Percentiles rank a stretch among this genome's conserved stretches.
These are phyloP conservation scores for Paspalum notatum DNA, from an alignment of 176 grass and related monocot genomes.

Conservation along the genomic window DNA sequence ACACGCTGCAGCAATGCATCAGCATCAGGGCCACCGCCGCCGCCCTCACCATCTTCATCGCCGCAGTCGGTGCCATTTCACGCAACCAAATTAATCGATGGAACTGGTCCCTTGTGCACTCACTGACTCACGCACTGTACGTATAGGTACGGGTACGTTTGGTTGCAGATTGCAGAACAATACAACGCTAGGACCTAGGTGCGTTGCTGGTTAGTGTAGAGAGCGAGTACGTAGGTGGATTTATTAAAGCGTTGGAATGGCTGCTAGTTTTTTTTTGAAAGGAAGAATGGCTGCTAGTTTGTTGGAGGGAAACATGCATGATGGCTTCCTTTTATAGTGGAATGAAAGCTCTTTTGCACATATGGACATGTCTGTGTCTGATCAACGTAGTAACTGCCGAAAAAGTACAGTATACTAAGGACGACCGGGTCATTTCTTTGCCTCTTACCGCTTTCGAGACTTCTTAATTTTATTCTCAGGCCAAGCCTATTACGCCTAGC, in stretches of 20 bases:
- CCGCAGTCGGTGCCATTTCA: neutral
- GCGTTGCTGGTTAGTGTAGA: no score
- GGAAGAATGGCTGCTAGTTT: neutral
- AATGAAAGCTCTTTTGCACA: no score
- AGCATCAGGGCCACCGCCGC: neutral
- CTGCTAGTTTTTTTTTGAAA: no score
- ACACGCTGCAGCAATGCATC: slow-evolving; percentile 23
- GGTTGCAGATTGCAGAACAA: no score
- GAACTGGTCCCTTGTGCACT: no score
- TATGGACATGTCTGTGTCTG: neutral
- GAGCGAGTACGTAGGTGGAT: no score
- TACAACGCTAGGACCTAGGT: no score
- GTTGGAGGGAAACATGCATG: neutral
- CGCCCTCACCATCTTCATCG: neutral
- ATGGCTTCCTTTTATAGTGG: slow-evolving; percentile 7
- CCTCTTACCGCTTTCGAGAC: neutral
- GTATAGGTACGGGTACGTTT: no score
- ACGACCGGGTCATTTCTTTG: neutral
- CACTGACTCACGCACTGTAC: no score
- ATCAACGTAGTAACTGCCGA: neutral
- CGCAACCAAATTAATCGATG: no score
- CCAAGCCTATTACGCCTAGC: no score
- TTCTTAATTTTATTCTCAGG: no score
- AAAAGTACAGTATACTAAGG: neutral
- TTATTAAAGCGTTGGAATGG: neutral